Conservation (phyloP, 768 basidiomycete genomes). For the Amanita rimosa region DNA sequence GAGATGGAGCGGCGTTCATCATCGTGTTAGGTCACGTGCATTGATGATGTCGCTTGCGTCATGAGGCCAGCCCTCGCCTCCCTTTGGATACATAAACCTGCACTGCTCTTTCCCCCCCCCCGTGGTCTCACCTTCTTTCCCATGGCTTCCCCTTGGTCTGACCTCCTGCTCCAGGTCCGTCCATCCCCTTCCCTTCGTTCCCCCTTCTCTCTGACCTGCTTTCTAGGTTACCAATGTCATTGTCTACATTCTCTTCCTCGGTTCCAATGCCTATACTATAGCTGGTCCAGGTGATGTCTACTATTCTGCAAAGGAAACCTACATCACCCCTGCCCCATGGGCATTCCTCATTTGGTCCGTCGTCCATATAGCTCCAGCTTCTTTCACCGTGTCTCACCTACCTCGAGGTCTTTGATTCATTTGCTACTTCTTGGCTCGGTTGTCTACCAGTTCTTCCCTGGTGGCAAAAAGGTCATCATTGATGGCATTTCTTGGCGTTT, state of each 20-base stretch:
- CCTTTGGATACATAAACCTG: conserved; percentile 1
- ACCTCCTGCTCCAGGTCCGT: conserved; percentile 63
- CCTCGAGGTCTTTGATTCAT: conserved; percentile 73
- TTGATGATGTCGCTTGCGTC: conserved; percentile 6
- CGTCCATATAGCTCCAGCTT: neutral
- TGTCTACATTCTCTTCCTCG: conserved; percentile 80
- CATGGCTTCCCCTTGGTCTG: conserved; percentile 62
- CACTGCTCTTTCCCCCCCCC: neutral
- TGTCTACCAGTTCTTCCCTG: conserved; percentile 79
- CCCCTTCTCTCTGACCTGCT: neutral
- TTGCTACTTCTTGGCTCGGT: conserved; percentile 83
- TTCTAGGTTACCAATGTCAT: conserved; percentile 64
- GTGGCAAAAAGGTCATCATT: conserved; percentile 68
- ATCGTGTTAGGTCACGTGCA: conserved; percentile 3
- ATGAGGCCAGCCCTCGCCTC: neutral
- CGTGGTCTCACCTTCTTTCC: conserved; percentile 3
- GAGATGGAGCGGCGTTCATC: conserved; percentile 4
- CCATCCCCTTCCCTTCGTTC: neutral
- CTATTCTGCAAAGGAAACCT: conserved; percentile 72
- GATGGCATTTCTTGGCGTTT: conserved; percentile 91
- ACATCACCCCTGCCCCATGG: conserved; percentile 90
- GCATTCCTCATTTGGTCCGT: conserved; percentile 82
- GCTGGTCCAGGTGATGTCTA: conserved; percentile 66
- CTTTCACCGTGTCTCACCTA: conserved; percentile 7
- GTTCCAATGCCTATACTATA: conserved; percentile 81